A percentile compares a stretch with the other conserved stretches of the same genome.
Conservation (phyloP, 345 rosid genomes). For the Arabidopsis arenosa region DNA sequence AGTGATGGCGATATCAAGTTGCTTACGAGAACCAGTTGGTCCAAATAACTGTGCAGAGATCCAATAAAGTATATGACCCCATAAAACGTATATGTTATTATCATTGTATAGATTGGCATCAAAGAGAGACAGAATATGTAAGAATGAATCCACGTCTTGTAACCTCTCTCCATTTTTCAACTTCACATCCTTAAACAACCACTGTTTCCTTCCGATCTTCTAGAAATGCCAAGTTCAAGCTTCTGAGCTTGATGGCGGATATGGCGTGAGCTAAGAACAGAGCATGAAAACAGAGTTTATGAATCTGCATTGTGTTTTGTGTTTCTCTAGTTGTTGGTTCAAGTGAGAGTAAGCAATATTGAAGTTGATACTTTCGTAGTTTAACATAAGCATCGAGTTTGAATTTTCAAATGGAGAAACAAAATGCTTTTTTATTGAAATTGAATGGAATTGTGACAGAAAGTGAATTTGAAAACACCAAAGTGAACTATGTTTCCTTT, state of each 20-base stretch:
- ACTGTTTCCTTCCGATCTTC: background rate
- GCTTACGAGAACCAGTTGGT: conserved; percentile 82
- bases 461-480: background rate
- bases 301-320: background rate
- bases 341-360: background rate
- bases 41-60: conserved; percentile 78
- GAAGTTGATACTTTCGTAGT: background rate
- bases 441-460: background rate
- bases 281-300: background rate
- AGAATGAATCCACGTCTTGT: background rate
- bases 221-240: background rate
- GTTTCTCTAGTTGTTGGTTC: background rate
- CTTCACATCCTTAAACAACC: background rate
- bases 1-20: conserved; percentile 82
- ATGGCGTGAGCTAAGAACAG: background rate
- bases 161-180: background rate
- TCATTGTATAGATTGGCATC: conserved; percentile 28
- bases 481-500: background rate
- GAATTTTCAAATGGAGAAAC: background rate
- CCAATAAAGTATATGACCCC: conserved; percentile 37
- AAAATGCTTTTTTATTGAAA: background rate
- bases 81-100: background rate
- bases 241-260: background rate
- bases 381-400: background rate
- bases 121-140: background rate